A percentile compares a stretch with the other conserved stretches of the same genome.
phyloP scores from a whole-genome alignment of 129 eudicot genomes.

The Gnaphalium uliginosum region DNA sequence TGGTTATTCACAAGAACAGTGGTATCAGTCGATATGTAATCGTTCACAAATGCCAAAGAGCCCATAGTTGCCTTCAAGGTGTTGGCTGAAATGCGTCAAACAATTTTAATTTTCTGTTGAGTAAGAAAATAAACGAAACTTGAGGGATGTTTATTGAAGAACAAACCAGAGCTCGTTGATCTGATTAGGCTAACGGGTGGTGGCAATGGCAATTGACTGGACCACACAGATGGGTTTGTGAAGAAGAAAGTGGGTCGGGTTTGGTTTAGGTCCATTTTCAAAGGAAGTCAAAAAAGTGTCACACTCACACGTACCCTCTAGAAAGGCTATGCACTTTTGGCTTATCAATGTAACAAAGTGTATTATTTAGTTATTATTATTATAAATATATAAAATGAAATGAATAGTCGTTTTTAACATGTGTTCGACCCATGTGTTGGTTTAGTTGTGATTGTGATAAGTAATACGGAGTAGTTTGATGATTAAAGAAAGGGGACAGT shows the following conservation, averaged over 20 bases:
- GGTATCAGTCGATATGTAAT: constrained; percentile 42
- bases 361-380: too few relatives aligned
- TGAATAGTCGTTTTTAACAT: too few relatives aligned
- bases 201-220: constrained; percentile 17
- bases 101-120: constrained; percentile 19
- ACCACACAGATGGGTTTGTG: background rate
- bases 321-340: background rate
- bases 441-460: too few relatives aligned
- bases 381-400: too few relatives aligned
- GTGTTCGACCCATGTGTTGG: too few relatives aligned
- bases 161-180: constrained; percentile 9
- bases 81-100: constrained; percentile 38
- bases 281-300: background rate
- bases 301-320: background rate
- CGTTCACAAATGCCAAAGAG: constrained; percentile 47
- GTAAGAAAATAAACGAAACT: background rate
- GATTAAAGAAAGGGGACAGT: too few relatives aligned
- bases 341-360: too few relatives aligned
- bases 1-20: constrained; percentile 20
- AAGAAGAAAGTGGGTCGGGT: constrained; percentile 6
- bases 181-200: constrained; percentile 31
- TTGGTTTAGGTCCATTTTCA: background rate
- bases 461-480: too few relatives aligned
- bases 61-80: constrained; percentile 55
- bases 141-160: background rate